Evolutionary conservation across 805 yeast species (phyloP).

Genomic region (Cyberlindnera mississippiensis): DNA sequence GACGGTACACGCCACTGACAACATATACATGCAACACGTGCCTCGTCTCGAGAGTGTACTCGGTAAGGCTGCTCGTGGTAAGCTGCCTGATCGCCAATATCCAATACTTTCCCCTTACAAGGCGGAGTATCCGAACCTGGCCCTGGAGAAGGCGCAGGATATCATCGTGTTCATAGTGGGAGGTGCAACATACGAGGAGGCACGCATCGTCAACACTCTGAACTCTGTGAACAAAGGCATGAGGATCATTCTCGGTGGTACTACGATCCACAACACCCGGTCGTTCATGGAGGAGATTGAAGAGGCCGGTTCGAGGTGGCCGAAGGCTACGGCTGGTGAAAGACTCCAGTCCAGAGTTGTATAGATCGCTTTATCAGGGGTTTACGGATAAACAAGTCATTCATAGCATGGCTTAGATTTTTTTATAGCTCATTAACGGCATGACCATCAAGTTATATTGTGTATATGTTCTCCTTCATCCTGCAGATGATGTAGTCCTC

Average conservation of each 20-base stretch:
- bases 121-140: conserved; percentile 17
- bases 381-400: no score
- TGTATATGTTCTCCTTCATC: conserved; percentile 23
- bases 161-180: conserved; percentile 75
- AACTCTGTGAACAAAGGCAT: conserved; percentile 51
- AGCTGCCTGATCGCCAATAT: conserved; percentile 32
- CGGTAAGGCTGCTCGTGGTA: conserved; percentile 34
- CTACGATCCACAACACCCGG: conserved; percentile 48
- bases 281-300: conserved; percentile 32
- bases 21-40: conserved; percentile 86
- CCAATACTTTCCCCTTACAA: conserved; percentile 40
- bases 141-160: conserved; percentile 48
- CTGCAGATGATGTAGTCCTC: conserved; percentile 9
- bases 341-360: conserved; percentile 13
- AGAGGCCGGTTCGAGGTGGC: conserved; percentile 37
- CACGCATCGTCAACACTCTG: conserved; percentile 72
- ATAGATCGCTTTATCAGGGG: no score
- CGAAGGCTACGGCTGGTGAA: conserved; percentile 14
- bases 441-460: neutral
- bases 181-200: conserved; percentile 91
- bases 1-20: conserved; percentile 44
- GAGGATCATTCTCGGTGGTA: conserved; percentile 79
- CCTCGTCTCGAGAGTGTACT: conserved; percentile 57
- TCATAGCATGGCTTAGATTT: neutral
- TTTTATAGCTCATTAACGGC: neutral